phyloP scores from a whole-genome alignment of 2,329 filamentous ascomycete species.

The Cryphonectria nitschkei region DNA sequence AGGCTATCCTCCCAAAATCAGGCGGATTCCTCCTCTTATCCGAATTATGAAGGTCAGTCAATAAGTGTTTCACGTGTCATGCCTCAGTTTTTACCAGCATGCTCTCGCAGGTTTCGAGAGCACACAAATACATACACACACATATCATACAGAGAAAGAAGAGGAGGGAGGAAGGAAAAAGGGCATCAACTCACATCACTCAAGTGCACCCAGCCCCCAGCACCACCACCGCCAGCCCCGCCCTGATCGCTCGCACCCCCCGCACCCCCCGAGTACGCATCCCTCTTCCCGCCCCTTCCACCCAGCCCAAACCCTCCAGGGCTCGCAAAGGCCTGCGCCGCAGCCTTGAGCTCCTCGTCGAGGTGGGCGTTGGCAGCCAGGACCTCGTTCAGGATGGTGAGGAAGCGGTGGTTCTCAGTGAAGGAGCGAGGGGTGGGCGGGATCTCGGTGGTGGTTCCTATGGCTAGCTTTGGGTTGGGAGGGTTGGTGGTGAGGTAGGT shows the following conservation, averaged over 20 bases:
- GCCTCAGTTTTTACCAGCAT: not conserved
- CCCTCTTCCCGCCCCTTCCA: conserved; percentile 48
- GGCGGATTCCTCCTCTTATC: conserved; percentile 60
- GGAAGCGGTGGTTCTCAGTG: conserved; percentile 61
- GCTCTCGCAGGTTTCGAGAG: not conserved
- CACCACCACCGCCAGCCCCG: conserved; percentile 62
- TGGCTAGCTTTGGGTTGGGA: conserved; percentile 56
- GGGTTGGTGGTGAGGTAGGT: conserved; percentile 59
- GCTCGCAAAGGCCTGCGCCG: conserved; percentile 64
- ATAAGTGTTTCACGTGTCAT: not conserved
- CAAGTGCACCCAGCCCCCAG: conserved; percentile 67
- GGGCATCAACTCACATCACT: conserved; percentile 50
- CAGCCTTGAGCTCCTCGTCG: conserved; percentile 59
- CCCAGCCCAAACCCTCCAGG: conserved; percentile 58
- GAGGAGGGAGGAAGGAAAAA: not conserved
- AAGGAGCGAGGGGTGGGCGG: conserved; percentile 66
- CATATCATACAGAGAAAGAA: too few relatives aligned
- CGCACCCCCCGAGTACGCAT: conserved; percentile 55
- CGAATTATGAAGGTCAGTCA: not conserved
- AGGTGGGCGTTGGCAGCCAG: conserved; percentile 57
- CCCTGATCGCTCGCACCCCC: conserved; percentile 63
- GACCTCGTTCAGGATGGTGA: conserved; percentile 62
- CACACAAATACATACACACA: not conserved
- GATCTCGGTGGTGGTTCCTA: conserved; percentile 62
- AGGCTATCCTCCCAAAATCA: conserved; percentile 69